Base-by-base conservation (phyloP, 257 asterid genomes). In the Penstemon barbatus region DNA sequence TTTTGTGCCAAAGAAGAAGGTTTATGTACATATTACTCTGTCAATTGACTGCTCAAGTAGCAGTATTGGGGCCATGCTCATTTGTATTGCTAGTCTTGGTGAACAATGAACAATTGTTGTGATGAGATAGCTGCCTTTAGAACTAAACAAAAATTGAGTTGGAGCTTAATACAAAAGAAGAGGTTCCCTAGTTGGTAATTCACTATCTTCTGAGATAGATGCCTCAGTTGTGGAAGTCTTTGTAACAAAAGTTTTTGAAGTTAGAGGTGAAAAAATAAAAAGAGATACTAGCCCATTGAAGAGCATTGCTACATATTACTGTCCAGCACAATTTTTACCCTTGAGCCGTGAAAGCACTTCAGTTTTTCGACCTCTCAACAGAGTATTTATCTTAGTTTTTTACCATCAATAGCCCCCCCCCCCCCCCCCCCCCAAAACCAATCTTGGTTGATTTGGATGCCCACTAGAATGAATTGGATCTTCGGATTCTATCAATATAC, bases 201-300 rank as follows among this genome's bases (percentile, higher is more conserved):
- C 44, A 40, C 42, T 4, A 7, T 63, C 50, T 71, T n/a, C 42
- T 33, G 65, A 63, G 6, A 52, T 52, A 7, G 9, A 46, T 9
- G 8, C 6, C 52, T 46, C 11, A 6, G 11, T 6, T 46, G 8
- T 9, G 11, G 0, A 4, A 46, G 33, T 8, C 12, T 0, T 46
- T 46, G 11, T 4, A 46, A 3, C 52, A 3, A 6, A 9, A 46
- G 52, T n/a, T 6, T 4, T 4, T 9, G 4, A 39, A 51, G n/a
- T 19, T 70, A 46, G 42, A 66, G 8, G 58, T 57, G 50, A 69
- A 44, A 37, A 50, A 12, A 12, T 64, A 46, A 56, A 56, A 13
- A 8, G 56, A 45, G 44, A 33, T 12, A 6, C 44, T 43, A 7
- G 52, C 6, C 12, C 33, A 25, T 25, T 25, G 33, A 2, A 25